phyloP scores from a whole-genome alignment of 805 yeast genomes.

The Candida vaughaniae region DNA sequence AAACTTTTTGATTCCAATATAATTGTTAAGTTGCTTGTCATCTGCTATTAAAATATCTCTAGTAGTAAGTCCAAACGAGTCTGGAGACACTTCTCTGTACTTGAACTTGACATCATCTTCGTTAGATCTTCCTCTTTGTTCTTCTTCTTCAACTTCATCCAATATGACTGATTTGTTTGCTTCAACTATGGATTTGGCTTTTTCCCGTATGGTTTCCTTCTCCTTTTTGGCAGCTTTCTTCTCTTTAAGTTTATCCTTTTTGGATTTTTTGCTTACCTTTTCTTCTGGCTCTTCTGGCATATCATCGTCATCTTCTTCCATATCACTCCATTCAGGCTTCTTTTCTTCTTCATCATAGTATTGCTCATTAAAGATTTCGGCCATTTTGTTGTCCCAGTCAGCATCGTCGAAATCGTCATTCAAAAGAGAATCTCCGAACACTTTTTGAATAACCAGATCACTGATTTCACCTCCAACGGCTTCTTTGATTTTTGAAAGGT shows the following conservation, averaged over 20 bases:
- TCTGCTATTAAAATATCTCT: constrained; percentile 89
- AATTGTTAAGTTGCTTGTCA: constrained; percentile 80
- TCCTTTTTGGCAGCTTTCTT: constrained; percentile 61
- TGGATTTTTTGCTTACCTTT: constrained; percentile 40
- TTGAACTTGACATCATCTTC: constrained; percentile 57
- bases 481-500: constrained; percentile 60
- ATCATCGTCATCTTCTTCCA: constrained; percentile 17
- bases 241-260: constrained; percentile 56
- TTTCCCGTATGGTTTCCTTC: constrained; percentile 57
- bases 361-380: constrained; percentile 81
- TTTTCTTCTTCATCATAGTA: constrained; percentile 56
- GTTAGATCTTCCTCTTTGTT: constrained; percentile 52
- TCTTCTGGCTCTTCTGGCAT: constrained; percentile 18
- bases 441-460: constrained; percentile 58
- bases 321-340: constrained; percentile 39
- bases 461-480: constrained; percentile 66
- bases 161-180: constrained; percentile 61
- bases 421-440: constrained; percentile 72
- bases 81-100: constrained; percentile 95
- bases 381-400: constrained; percentile 88
- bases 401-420: constrained; percentile 86
- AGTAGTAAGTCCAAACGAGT: constrained; percentile 79
- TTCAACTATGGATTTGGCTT: constrained; percentile 79
- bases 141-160: constrained; percentile 69
- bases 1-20: constrained; percentile 83